phyloP scores from a whole-genome alignment of 2,329 filamentous ascomycete genomes.

The Xylariaceae sp. region DNA sequence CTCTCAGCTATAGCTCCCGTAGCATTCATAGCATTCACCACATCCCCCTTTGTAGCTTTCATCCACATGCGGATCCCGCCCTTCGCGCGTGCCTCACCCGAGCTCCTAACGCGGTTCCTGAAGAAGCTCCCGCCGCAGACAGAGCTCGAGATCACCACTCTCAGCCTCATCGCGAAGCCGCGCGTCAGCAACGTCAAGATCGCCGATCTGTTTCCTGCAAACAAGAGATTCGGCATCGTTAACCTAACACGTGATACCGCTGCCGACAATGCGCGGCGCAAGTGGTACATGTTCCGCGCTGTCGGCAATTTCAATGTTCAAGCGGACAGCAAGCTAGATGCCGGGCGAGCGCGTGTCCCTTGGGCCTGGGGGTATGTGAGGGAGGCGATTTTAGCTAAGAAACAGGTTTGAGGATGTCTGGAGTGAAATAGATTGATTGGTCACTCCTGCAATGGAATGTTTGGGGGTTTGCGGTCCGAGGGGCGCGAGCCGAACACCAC shows the following conservation, averaged over 20 bases:
- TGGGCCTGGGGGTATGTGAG: slow-evolving; percentile 37
- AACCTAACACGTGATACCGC: slow-evolving; percentile 34
- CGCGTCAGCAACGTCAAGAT: slow-evolving; percentile 36
- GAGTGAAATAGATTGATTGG: no score
- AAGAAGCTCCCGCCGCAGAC: slow-evolving; percentile 42
- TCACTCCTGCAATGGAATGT: no score
- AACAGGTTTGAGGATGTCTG: no score
- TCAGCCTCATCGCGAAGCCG: slow-evolving; percentile 53
- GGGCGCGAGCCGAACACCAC: no score
- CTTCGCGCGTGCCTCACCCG: slow-evolving; percentile 58
- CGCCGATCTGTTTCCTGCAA: slow-evolving; percentile 31
- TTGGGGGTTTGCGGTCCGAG: no score
- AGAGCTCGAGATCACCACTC: slow-evolving; percentile 50
- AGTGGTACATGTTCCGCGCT: slow-evolving; percentile 37
- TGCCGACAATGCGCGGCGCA: slow-evolving; percentile 26
- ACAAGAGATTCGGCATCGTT: slow-evolving; percentile 35
- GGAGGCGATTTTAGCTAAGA: background rate
- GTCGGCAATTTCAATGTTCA: slow-evolving; percentile 34
- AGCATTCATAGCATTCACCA: slow-evolving; percentile 58
- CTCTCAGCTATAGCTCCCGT: slow-evolving; percentile 62
- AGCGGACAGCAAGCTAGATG: slow-evolving; percentile 25
- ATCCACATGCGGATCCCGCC: slow-evolving; percentile 66
- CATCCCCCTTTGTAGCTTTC: slow-evolving; percentile 67
- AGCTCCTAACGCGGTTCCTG: slow-evolving; percentile 51
- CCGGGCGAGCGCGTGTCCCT: slow-evolving; percentile 24